Percentiles rank a stretch among this genome's conserved stretches.
Conservation (phyloP, 2,329 filamentous ascomycete genomes). For the Madurella mycetomatis region DNA sequence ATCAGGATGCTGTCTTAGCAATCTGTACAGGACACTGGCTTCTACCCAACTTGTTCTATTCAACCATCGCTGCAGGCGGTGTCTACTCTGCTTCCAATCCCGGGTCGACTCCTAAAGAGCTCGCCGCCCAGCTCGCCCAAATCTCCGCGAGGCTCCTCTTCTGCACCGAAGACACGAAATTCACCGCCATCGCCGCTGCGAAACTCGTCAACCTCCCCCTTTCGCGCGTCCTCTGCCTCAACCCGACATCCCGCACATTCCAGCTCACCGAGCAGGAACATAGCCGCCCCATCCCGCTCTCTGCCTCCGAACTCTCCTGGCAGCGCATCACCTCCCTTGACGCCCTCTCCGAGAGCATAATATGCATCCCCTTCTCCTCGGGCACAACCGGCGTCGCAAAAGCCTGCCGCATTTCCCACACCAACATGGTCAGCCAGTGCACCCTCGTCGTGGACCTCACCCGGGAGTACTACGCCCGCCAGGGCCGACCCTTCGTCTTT, state of each 20-base stretch:
- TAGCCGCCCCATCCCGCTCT: conserved; percentile 30
- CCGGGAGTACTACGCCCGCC: conserved; percentile 29
- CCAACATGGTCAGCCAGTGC: conserved; percentile 39
- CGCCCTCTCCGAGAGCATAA: conserved; percentile 27
- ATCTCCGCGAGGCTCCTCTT: conserved; percentile 38
- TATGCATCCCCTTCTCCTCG: conserved; percentile 45
- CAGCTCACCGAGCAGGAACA: conserved; percentile 23
- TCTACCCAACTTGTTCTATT: conserved; percentile 50
- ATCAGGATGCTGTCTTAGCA: conserved; percentile 51
- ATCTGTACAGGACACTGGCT: conserved; percentile 54
- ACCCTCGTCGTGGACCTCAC: conserved; percentile 30
- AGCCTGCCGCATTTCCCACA: conserved; percentile 43
- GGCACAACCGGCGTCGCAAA: conserved; percentile 48
- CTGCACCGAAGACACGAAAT: conserved; percentile 45
- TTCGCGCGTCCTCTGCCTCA: conserved; percentile 47
- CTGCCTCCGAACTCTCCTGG: conserved; percentile 33
- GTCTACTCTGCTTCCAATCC: conserved; percentile 54
- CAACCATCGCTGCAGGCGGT: conserved; percentile 54
- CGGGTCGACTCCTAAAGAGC: conserved; percentile 45
- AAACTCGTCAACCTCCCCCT: conserved; percentile 40
- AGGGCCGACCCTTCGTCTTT: conserved; percentile 28
- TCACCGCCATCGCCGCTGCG: conserved; percentile 46
- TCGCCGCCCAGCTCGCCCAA: conserved; percentile 42
- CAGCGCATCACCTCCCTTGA: conserved; percentile 13
- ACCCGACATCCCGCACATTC: conserved; percentile 17